phyloP scores from a whole-genome alignment of 2,329 filamentous ascomycete genomes.

The Akanthomyces muscarius region DNA sequence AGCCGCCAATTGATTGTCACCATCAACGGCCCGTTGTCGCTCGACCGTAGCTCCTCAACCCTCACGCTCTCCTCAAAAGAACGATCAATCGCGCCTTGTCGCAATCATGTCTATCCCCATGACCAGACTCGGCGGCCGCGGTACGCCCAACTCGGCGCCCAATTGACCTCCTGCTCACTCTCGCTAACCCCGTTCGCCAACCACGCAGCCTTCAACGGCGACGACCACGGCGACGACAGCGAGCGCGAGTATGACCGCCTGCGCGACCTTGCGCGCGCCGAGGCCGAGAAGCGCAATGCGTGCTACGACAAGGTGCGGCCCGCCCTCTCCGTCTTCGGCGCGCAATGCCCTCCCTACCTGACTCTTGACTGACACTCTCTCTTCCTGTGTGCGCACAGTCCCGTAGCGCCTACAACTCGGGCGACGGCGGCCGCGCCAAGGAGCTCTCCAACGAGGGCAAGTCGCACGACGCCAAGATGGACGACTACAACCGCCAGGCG shows the following conservation, averaged over 20 bases:
- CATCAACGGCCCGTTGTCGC: background rate
- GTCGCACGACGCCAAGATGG: conserved; percentile 75
- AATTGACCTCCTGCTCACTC: background rate
- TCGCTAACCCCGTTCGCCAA: background rate
- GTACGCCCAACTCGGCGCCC: conserved; percentile 30
- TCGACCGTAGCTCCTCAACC: background rate
- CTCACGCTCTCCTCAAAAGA: background rate
- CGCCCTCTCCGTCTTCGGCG: background rate
- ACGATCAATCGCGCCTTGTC: too few species aligned
- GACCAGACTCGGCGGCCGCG: conserved; percentile 42
- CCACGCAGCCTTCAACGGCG: conserved; percentile 68
- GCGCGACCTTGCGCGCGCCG: conserved; percentile 74
- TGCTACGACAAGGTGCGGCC: conserved; percentile 67
- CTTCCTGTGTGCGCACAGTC: conserved; percentile 43
- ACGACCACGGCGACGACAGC: conserved; percentile 53
- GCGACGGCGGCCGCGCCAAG: conserved; percentile 82
- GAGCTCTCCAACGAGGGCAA: conserved; percentile 82
- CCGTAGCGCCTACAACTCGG: conserved; percentile 74
- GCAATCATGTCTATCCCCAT: conserved; percentile 38
- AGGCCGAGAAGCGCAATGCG: conserved; percentile 71
- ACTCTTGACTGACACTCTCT: background rate
- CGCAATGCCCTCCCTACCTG: background rate
- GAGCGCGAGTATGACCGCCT: conserved; percentile 92
- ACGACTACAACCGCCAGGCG: conserved; percentile 85
- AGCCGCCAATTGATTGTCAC: background rate